Base-by-base conservation (phyloP, 2,329 filamentous ascomycete species). In the Fusarium ambrosium region DNA sequence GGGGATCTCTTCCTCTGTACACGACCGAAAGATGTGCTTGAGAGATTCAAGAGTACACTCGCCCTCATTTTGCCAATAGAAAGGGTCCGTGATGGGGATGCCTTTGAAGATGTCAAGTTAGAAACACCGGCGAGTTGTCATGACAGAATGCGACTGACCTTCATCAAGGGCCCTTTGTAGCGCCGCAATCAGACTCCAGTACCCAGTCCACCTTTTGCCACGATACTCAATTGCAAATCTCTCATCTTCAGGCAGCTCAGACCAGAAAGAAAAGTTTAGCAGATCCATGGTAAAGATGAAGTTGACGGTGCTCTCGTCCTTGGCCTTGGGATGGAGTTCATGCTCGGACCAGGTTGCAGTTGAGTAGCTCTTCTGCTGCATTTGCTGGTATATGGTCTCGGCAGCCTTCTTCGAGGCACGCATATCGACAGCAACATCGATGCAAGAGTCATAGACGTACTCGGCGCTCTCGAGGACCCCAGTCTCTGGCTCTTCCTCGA, bases 221-320 rank as follows among this genome's bases (percentile, higher is more conserved):
- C 89, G 89, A 83, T 98, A 98, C 67, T 94, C 92, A 48, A 99
- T 89, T 11, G 93, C 89, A 82, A 96, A 99, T 13, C 95, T 89
- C 78, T 96, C 91, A 6, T 91, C 88, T 13, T 93, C 92, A 0
- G 86, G 83, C 53, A 84, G 80, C 62, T 94, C 92, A 16, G 94
- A 97, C 97, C 97, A 99, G 82, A 99, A 99, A 24, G 93, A 97
- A 81, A 98, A 99, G 81, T 99, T 99, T 61, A 99, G 86, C 32
- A 99, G 83, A 81, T 99, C 97, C 95, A 99, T 97, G 22, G 94
- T 95, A 82, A 99, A 98, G 78, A 99, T 96, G 81, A 99, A 98
- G 73, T 94, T 92, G 24, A 97, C 91, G 0, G 95, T 95, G 61
- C 84, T 88, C 79, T 94, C 93, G 80, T 97, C 92, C 80, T 95